Percentiles rank a stretch among this genome's conserved stretches.
Evolutionary conservation across 257 asterid genomes (phyloP).

Genomic region (Orobanche coerulescens): DNA sequence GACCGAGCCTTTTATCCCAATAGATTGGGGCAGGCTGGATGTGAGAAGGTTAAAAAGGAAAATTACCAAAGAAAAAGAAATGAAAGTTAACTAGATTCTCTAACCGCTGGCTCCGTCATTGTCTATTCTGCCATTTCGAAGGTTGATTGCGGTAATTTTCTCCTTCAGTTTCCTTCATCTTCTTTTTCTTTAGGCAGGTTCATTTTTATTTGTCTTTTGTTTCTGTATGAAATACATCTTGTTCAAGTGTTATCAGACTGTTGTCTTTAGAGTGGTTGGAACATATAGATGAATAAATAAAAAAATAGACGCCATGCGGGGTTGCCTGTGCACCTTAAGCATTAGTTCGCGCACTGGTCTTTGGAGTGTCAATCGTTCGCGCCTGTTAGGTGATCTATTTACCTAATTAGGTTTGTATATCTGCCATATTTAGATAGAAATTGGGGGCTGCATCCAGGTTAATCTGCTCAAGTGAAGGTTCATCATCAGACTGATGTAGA

Average conservation of each 20-base stretch:
- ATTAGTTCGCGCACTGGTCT: neutral
- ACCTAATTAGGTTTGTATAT: neutral
- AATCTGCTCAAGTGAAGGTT: neutral
- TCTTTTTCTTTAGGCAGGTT: neutral
- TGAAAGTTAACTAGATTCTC: neutral
- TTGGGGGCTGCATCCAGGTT: neutral
- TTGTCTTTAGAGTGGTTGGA: neutral
- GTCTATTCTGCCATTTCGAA: neutral
- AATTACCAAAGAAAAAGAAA: neutral
- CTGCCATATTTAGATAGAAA: neutral
- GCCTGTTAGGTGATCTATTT: neutral
- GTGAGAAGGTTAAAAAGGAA: neutral
- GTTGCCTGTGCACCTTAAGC: neutral
- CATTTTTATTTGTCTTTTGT: neutral
- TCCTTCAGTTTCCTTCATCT: neutral
- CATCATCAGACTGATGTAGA: neutral
- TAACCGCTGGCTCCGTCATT: neutral
- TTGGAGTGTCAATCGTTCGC: neutral
- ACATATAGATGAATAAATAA: neutral
- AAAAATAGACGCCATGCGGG: neutral
- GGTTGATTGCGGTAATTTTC: neutral
- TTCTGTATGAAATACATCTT: neutral
- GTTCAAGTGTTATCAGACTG: neutral
- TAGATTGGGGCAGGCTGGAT: too few species aligned
- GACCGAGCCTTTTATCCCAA: too few species aligned